A percentile compares a stretch with the other conserved stretches of the same genome.
Evolutionary conservation across 345 rosid genomes (phyloP).

Genomic region (Punica granatum): DNA sequence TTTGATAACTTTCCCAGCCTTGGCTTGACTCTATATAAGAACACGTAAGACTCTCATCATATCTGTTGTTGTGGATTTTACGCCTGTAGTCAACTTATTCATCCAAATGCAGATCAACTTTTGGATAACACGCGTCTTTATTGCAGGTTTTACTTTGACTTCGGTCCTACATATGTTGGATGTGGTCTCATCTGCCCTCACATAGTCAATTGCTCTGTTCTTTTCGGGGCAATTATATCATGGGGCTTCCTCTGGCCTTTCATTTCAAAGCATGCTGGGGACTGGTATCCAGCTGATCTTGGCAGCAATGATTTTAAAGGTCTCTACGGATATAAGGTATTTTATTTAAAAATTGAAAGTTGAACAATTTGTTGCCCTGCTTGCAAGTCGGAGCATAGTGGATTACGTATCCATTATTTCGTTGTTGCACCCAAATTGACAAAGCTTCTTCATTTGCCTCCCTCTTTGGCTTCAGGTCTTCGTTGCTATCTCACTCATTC

Average conservation of each 20-base stretch:
- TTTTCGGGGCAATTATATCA: constrained; percentile 81
- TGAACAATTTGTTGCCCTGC: background rate
- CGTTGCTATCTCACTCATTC: constrained; percentile 77
- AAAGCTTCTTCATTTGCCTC: background rate
- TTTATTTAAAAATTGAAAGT: background rate
- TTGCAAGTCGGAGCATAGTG: background rate
- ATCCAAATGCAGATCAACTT: background rate
- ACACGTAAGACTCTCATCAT: constrained; percentile 47
- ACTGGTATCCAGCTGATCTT: constrained; percentile 85
- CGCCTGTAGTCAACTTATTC: background rate
- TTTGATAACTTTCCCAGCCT: constrained; percentile 90
- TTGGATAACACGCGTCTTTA: constrained; percentile 5
- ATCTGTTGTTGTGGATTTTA: background rate
- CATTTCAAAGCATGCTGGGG: constrained; percentile 63
- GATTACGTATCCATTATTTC: background rate
- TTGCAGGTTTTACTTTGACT: constrained; percentile 84
- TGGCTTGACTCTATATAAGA: constrained; percentile 72
- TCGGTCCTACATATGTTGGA: constrained; percentile 93
- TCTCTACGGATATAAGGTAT: constrained; percentile 87
- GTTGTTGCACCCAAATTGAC: background rate
- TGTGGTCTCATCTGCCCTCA: constrained; percentile 97
- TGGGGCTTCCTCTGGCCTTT: constrained; percentile 95
- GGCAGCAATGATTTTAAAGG: constrained; percentile 81
- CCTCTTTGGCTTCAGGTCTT: constrained; percentile 47
- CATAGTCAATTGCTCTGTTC: constrained; percentile 82